A percentile compares a stretch with the other conserved stretches of the same genome.
These are phyloP conservation scores for Xylaria sp. DNA, from an alignment of 2,329 filamentous ascomycete species.

Conservation along the genomic window DNA sequence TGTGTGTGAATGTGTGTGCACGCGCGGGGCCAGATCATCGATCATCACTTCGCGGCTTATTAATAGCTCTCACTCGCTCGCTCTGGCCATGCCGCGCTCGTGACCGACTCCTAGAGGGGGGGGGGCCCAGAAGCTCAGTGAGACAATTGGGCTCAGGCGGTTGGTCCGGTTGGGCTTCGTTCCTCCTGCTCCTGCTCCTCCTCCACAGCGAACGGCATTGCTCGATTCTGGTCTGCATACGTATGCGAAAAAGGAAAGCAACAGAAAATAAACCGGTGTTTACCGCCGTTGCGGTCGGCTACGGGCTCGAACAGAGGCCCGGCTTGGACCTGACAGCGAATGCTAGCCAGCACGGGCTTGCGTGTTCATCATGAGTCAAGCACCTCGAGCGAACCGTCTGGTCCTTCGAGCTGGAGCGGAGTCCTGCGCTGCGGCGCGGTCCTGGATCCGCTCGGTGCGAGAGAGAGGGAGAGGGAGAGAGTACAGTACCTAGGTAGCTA, in stretches of 20 bases:
- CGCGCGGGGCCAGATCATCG: too few species aligned
- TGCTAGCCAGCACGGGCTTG: background rate
- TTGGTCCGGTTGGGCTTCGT: background rate
- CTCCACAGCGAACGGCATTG: background rate
- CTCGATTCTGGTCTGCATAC: background rate
- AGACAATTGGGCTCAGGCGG: background rate
- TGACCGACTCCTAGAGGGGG: too few species aligned
- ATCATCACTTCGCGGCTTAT: too few species aligned
- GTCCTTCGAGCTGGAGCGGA: background rate
- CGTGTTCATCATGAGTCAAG: background rate
- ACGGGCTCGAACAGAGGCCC: background rate
- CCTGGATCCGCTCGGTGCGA: background rate
- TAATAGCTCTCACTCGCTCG: too few species aligned
- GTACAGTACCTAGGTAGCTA: background rate
- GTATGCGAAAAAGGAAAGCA: too few species aligned
- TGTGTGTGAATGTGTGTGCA: too few species aligned
- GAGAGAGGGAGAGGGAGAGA: too few species aligned
- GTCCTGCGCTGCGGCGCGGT: background rate
- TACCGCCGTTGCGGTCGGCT: background rate
- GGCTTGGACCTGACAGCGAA: background rate
- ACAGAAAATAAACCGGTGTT: background rate
- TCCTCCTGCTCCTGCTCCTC: too few species aligned
- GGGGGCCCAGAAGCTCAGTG: background rate
- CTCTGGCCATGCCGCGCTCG: too few species aligned
- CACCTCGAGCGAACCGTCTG: background rate